Base-by-base conservation (phyloP, 176 grass and related monocot species). In the Paspalum vaginatum region DNA sequence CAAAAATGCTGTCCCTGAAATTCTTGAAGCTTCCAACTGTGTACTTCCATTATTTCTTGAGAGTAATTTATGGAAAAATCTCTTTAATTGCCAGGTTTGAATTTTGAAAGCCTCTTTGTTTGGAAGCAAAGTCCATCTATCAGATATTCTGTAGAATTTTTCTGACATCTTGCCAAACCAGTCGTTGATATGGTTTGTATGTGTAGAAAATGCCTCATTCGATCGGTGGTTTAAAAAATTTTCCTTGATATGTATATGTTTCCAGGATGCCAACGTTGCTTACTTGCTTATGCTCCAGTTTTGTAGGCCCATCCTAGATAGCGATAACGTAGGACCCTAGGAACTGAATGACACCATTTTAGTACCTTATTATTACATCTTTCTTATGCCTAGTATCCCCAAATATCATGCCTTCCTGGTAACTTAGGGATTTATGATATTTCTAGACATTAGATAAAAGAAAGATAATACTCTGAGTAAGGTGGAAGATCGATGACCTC, bases 101-200 rank as follows among this genome's bases (percentile, higher is more conserved):
- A 39, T 7, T 83, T 83, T 65, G 58, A 72, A 48, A 8, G 15
- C 13, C 52, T 43, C 44, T 17, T 9, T 81, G 27, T 41, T 47
- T 37, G 7, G 52, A 58, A 50, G 17, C 22, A 38, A 79, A 49
- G 16, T 16, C 22, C 0, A 22, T 21, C 6, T 42, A 26, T 64
- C 40, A 21, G 3, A 73, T 77, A 56, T 75, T 45, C 40, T 64
- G 61, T 77, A 8, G 47, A 38, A 77, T 70, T 77, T 77, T 70
- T 37, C 39, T 48, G 32, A 20, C 20, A 48, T 64, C 10, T 48
- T 18, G 4, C 39, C 17, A 54, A 59, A 76, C 18, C 5, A 52
- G 8, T 46, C 61, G 3, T 22, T 52, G 5, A 5, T 65, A 67
- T 66, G 43, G n/a, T 72, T 18, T 46, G 17, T 32, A 39, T 65